Evolutionary conservation across 225 moss, liverwort and hornwort genomes (phyloP).

Genomic region (Polytrichum formosum): DNA sequence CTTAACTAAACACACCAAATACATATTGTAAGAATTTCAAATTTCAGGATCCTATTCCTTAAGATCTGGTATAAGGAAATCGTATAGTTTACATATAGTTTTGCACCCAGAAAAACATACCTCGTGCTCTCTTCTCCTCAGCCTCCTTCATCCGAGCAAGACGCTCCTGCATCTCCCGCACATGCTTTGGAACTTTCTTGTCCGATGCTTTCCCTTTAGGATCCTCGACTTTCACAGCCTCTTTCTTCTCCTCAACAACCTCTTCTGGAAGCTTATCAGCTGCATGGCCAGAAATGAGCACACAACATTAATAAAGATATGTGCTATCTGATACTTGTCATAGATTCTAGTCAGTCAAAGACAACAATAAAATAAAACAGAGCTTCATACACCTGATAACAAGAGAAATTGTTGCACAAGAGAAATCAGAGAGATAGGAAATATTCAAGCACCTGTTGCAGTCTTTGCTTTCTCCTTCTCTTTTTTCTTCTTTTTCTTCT

Average conservation of each 20-base stretch:
- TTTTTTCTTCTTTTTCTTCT: slow-evolving; percentile 97
- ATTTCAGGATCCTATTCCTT: too few relatives aligned
- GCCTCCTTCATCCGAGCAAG: slow-evolving; percentile 85
- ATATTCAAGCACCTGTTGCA: slow-evolving; percentile 39
- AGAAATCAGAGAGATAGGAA: slow-evolving; percentile 7
- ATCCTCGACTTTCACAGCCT: slow-evolving; percentile 55
- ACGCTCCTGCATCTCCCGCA: slow-evolving; percentile 98
- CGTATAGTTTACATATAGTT: too few relatives aligned
- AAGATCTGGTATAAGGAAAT: too few relatives aligned
- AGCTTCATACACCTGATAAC: too few relatives aligned
- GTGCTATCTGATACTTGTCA: too few relatives aligned
- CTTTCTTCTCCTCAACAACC: slow-evolving; percentile 37
- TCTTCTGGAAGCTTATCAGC: slow-evolving; percentile 65
- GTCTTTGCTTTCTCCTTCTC: slow-evolving; percentile 89
- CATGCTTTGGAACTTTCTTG: slow-evolving; percentile 90
- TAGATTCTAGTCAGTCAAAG: too few relatives aligned
- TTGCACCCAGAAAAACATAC: slow-evolving; percentile 8
- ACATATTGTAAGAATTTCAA: too few relatives aligned
- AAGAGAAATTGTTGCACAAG: too few relatives aligned
- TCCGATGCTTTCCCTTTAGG: slow-evolving; percentile 70
- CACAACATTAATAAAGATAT: background rate
- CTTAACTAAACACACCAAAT: too few relatives aligned
- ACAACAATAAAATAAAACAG: too few relatives aligned
- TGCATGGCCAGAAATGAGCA: slow-evolving; percentile 25
- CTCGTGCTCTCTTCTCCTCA: slow-evolving; percentile 80